Evolutionary conservation across 305 asterid species (phyloP).

Genomic region (Solanum hybrid): DNA sequence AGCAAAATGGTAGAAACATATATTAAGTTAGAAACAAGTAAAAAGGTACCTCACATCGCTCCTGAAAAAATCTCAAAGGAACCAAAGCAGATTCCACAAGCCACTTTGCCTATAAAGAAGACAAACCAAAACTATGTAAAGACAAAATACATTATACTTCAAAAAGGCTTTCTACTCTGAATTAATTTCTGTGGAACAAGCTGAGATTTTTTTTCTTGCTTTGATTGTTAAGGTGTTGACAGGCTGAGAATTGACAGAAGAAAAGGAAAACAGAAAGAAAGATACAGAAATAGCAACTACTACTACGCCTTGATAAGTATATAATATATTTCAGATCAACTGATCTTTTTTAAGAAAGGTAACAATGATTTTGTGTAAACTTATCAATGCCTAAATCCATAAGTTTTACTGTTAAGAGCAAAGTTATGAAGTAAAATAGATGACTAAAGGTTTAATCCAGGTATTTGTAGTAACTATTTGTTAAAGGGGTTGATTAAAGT

Average conservation of each 20-base stretch:
- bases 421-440: neutral
- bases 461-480: neutral
- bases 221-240: neutral
- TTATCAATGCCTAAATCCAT: neutral
- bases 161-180: neutral
- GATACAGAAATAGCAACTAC: neutral
- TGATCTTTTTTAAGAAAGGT: neutral
- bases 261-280: neutral
- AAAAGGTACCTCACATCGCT: slow-evolving; percentile 78
- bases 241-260: neutral
- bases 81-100: slow-evolving; percentile 91
- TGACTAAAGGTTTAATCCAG: neutral
- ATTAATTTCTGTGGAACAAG: neutral
- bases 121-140: slow-evolving; percentile 2
- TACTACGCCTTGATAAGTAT: neutral
- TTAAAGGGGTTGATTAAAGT: neutral
- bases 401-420: neutral
- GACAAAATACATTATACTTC: neutral
- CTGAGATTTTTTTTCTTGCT: neutral
- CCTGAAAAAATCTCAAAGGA: slow-evolving; percentile 88
- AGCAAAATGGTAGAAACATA: neutral
- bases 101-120: slow-evolving; percentile 69
- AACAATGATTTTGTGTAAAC: neutral
- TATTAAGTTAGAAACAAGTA: neutral
- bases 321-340: neutral